Percentiles rank a stretch among this genome's conserved stretches.
phyloP scores from a whole-genome alignment of 345 rosid genomes.

The Eucalyptus cloeziana region DNA sequence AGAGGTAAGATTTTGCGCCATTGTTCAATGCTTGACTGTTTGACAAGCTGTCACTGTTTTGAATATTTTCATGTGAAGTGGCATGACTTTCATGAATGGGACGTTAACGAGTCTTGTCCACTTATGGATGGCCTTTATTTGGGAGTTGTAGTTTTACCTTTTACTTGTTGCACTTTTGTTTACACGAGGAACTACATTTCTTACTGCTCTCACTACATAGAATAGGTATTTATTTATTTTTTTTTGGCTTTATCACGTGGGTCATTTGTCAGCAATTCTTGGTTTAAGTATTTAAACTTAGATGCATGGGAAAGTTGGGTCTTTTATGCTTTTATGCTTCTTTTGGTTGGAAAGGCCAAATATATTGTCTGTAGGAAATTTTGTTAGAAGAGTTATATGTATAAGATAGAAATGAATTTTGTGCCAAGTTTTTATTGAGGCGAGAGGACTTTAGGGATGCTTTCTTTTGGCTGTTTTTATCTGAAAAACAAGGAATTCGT shows the following conservation, averaged over 20 bases:
- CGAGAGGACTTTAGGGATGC: neutral
- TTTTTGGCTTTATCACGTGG: neutral
- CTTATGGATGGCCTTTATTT: neutral
- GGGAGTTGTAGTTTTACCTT: neutral
- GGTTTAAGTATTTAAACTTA: neutral
- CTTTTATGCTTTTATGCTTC: neutral
- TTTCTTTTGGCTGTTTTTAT: neutral
- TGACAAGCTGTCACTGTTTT: neutral
- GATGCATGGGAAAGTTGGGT: neutral
- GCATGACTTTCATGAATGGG: neutral
- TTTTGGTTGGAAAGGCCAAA: neutral
- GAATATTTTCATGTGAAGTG: neutral
- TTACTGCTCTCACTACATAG: neutral
- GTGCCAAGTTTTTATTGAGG: neutral
- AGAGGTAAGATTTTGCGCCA: constrained; percentile 32
- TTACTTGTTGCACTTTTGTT: neutral
- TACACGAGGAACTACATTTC: neutral
- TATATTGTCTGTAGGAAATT: neutral
- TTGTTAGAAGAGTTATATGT: neutral
- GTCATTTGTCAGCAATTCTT: neutral
- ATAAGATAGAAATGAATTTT: neutral
- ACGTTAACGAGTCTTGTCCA: neutral
- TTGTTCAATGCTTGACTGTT: neutral
- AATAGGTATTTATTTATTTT: neutral
- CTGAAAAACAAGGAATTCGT: neutral